These are phyloP conservation scores for Golubevia pallescens DNA, from an alignment of 1,284 basidiomycete genomes.

Conservation along the genomic window DNA sequence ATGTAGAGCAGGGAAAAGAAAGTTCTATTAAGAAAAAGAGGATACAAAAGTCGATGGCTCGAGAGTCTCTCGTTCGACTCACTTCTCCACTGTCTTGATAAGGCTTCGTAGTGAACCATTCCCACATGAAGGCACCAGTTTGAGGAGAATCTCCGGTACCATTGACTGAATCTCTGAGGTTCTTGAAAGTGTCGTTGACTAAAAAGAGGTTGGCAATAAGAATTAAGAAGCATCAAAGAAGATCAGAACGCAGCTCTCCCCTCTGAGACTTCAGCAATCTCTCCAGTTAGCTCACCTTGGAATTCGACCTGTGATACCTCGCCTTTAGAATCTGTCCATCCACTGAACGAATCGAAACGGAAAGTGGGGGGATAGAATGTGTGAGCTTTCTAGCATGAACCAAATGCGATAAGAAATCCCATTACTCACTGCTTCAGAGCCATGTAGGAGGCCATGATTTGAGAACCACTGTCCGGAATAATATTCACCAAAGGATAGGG, in stretches of 20 bases:
- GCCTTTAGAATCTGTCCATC: constrained; percentile 25
- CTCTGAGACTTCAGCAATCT: too few relatives aligned
- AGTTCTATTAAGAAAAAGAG: background rate
- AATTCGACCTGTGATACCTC: constrained; percentile 27
- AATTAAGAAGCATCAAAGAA: too few relatives aligned
- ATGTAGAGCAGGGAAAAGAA: background rate
- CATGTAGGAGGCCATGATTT: constrained; percentile 95
- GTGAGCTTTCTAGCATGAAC: background rate
- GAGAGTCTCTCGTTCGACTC: too few relatives aligned
- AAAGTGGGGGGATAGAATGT: background rate
- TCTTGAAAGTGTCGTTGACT: constrained; percentile 66
- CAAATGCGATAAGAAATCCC: background rate
- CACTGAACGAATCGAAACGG: constrained; percentile 5
- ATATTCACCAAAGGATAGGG: background rate
- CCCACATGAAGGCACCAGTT: constrained; percentile 62
- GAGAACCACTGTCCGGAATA: constrained; percentile 72
- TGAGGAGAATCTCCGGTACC: constrained; percentile 66
- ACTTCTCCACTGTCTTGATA: constrained; percentile 64
- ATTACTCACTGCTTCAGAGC: constrained; percentile 72
- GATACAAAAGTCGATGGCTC: too few relatives aligned
- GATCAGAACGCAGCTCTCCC: background rate
- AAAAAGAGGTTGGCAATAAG: too few relatives aligned
- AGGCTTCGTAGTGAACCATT: constrained; percentile 89
- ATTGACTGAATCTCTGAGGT: constrained; percentile 89
- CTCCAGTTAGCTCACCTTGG: constrained; percentile 8